phyloP scores from a whole-genome alignment of 2,329 filamentous ascomycete genomes.

The Eutypa lata region DNA sequence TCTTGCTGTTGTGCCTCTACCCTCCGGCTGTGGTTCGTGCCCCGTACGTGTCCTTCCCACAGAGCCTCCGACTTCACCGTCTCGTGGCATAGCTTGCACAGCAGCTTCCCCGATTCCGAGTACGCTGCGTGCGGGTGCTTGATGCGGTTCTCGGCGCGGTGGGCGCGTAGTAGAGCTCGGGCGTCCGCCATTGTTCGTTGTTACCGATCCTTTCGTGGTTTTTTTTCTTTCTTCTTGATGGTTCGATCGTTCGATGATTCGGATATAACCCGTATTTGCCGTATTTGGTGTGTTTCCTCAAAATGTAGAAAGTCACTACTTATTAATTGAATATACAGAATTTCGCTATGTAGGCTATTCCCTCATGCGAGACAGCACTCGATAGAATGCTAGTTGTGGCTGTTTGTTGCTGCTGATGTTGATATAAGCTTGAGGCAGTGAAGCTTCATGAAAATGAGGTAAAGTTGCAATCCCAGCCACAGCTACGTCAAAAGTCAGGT shows the following conservation, averaged over 20 bases:
- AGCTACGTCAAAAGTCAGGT: not conserved
- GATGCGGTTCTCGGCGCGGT: constrained; percentile 71
- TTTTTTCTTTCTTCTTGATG: no score
- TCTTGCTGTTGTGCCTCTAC: constrained; percentile 21
- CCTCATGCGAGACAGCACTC: no score
- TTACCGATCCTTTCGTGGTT: no score
- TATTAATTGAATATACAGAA: no score
- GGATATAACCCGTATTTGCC: no score
- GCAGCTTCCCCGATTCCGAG: constrained; percentile 63
- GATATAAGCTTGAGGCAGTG: no score
- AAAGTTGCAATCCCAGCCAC: not conserved
- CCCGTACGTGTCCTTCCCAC: constrained; percentile 62
- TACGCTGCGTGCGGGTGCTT: constrained; percentile 67
- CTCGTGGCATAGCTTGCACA: constrained; percentile 65
- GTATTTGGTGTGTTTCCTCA: no score
- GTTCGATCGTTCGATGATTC: no score
- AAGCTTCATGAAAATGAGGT: not conserved
- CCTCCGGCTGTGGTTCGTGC: constrained; percentile 43
- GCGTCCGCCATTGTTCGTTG: constrained; percentile 78
- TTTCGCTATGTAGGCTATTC: no score
- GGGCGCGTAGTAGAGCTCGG: constrained; percentile 73
- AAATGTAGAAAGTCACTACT: no score
- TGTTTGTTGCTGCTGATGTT: no score
- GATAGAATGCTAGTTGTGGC: no score
- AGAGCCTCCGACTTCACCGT: constrained; percentile 62